Evolutionary conservation across 2,329 filamentous ascomycete species (phyloP), one percentile per base, ranked within the genome.

Genomic region (Aspergillus carbonarius): DNA sequence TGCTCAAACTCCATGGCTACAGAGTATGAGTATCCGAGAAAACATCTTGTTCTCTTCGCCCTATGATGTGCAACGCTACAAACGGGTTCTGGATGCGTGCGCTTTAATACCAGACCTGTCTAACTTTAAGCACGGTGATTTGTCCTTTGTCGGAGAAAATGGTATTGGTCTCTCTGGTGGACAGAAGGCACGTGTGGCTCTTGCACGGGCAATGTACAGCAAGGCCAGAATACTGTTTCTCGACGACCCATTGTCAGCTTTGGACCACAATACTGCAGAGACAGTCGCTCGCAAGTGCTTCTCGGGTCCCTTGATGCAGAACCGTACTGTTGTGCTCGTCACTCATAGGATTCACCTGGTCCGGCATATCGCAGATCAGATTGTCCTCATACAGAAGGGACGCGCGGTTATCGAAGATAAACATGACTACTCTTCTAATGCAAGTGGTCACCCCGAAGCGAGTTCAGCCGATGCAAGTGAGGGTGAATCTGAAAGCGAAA

Each of bases 321-420:
- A 74, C 9, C 78, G 86, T 18, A 85, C 79, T 0, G 74, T 83
- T 0, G 77, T 89, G 25, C 75, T 89, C 15, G 85, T 86, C 17
- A 89, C 87, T 1, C 87, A 89, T 74, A 82, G 86, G 1, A 84
- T 81, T 0, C 88, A 93, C 60, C 78, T 96, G 9, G 90, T 92
- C 59, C 83, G 85, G 18, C 81, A 83, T n/a, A 79, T 92, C 44
- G 90, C 92, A 1, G 80, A 87, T 50, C 89, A 95, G 68, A 82
- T 92, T 15, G 76, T 96, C 9, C 85, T 92, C 57, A 81, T 96
- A 9, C 72, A 81, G 0, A 79, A 88, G 35, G 88, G 89, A 1
- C 76, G 73, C 51, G 87, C 85, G 3, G 78, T 73, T 44, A 73
- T 84, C 1, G 73, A 83, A 46, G 78, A 77, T 12, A 74, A 78